phyloP scores from a whole-genome alignment of 306 rosid genomes.

The Datisca glomerata region DNA sequence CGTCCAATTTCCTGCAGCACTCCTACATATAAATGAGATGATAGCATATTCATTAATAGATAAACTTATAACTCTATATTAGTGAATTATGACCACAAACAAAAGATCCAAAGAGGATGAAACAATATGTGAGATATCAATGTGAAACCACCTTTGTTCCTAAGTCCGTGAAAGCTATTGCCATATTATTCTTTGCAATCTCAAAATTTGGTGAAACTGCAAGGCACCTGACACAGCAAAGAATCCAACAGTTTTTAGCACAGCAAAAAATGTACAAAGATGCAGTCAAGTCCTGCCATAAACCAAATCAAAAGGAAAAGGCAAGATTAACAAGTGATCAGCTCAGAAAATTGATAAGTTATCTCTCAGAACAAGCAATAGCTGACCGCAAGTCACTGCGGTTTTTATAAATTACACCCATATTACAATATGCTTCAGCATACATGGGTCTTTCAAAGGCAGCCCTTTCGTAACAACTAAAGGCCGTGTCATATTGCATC shows the following conservation, averaged over 20 bases:
- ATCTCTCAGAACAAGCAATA: conserved; percentile 99
- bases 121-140: no score
- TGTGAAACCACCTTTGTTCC: conserved; percentile 99
- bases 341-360: conserved; percentile 6
- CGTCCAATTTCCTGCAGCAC: no score
- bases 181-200: conserved; percentile 99
- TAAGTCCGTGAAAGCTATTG: conserved; percentile 97
- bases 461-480: conserved; percentile 88
- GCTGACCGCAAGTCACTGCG: conserved; percentile 93
- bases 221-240: conserved; percentile 64
- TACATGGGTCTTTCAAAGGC: conserved; percentile 95
- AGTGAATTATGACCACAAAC: no score
- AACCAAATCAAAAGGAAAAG: not conserved
- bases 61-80: no score
- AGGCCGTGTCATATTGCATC: conserved; percentile 97
- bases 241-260: conserved; percentile 13
- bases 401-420: conserved; percentile 95
- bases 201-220: conserved; percentile 97
- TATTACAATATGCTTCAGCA: conserved; percentile 98
- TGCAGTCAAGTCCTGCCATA: not conserved
- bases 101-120: no score
- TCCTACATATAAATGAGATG: no score
- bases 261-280: not conserved
- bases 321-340: no score
- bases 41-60: no score